Evolutionary conservation across 2,329 filamentous ascomycete species (phyloP).

Genomic region (Saccharata proteae): DNA sequence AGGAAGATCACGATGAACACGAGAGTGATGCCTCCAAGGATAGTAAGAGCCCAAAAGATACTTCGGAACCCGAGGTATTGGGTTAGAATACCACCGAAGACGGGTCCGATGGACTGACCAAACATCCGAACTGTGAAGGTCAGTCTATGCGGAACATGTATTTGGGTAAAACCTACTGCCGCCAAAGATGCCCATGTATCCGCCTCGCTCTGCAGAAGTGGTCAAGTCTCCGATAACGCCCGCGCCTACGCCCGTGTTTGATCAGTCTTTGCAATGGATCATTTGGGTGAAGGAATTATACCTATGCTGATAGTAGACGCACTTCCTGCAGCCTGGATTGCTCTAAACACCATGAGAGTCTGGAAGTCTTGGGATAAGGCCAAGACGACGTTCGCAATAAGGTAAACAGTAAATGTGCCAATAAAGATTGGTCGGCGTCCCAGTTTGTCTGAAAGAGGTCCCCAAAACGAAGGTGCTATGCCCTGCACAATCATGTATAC

Average conservation of each 20-base stretch:
- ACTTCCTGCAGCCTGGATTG: conserved; percentile 37
- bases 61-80: conserved; percentile 26
- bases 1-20: conserved; percentile 23
- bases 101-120: conserved; percentile 34
- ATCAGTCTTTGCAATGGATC: too few species aligned
- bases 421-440: conserved; percentile 36
- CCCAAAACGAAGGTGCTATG: conserved; percentile 38
- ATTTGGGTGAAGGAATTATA: too few species aligned
- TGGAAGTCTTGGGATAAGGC: conserved; percentile 32
- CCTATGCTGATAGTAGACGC: conserved; percentile 38
- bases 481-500: conserved; percentile 33
- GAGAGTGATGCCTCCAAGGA: conserved; percentile 22
- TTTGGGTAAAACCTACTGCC: conserved; percentile 12
- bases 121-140: conserved; percentile 20
- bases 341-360: conserved; percentile 33
- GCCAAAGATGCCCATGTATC: conserved; percentile 26
- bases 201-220: conserved; percentile 25
- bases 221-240: conserved; percentile 32
- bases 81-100: conserved; percentile 27
- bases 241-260: conserved; percentile 3
- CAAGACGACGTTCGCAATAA: conserved; percentile 35
- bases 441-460: conserved; percentile 34
- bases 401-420: conserved; percentile 36
- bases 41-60: conserved; percentile 32
- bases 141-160: neutral